Evolutionary conservation across 306 rosid species (phyloP), one percentile per base, ranked within the genome.

Genomic region (Dryas octopetala): DNA sequence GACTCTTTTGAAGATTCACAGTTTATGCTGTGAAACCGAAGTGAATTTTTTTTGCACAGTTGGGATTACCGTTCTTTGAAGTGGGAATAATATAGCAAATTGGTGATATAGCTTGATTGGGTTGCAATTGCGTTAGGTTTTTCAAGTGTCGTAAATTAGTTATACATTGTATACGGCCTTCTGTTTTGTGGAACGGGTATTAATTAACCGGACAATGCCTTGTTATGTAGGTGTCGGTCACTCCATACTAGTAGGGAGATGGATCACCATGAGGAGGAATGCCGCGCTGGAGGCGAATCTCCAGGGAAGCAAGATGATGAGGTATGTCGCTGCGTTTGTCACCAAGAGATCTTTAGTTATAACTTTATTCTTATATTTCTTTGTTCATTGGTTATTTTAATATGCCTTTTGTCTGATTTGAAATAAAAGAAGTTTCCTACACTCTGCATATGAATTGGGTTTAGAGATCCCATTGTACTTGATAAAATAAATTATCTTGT

Each of bases 261-360:
- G 93, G 91, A 89, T 70, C 87, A 86, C 61, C 86, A 83, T 3
- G 98, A 91, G 70, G 97, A 95, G 70, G 98, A 92, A 61, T 70
- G 86, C 54, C 89, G 84, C 44, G 65, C 53, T 23, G 91, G 75
- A 23, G 76, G 82, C 76, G 92, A 87, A 71, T 81, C 85, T 81
- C 92, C 81, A 58, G 78, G 88, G 74, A 91, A 95, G 86, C 93
- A 91, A 70, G 93, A 95, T 73, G 96, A 91, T 38, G 97, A 91
- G 97, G 98, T 90, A 75, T 61, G 81, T 4, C 3, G 16, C 19
- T 66, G 41, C 32, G 46, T 78, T n/a, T 71, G 9, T 32, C 45
- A 60, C 60, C 12, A 40, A 72, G 69, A n/a, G 11, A 19, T 52
- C 1, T 46, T 4, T 43, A 9, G n/a, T 64, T 70, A 43, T 80